These are phyloP conservation scores for Rhizomucor miehei DNA, from an alignment of 371 early-diverging fungal species.

Conservation along the genomic window DNA sequence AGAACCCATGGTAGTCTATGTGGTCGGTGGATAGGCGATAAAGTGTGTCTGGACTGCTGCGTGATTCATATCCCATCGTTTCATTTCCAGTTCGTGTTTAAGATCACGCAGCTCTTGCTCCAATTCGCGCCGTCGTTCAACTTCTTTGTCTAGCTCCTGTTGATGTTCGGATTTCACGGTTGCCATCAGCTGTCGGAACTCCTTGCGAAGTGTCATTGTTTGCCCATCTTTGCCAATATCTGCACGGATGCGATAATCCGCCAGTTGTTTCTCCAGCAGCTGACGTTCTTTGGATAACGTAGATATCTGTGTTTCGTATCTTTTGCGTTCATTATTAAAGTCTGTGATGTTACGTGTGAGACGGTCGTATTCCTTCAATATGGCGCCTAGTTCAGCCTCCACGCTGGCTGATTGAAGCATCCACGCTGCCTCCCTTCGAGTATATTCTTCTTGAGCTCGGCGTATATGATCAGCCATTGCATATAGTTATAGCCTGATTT, in stretches of 20 bases:
- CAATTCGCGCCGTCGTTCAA: slow-evolving; percentile 30
- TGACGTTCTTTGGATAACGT: slow-evolving; percentile 24
- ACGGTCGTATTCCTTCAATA: slow-evolving; percentile 49
- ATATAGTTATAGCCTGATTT: too few relatives aligned
- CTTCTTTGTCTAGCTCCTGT: slow-evolving; percentile 37
- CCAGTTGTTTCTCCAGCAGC: slow-evolving; percentile 24
- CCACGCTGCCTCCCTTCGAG: slow-evolving; percentile 30
- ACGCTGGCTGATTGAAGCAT: slow-evolving; percentile 35
- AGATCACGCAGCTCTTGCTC: slow-evolving; percentile 40
- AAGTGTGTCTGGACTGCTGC: slow-evolving; percentile 41
- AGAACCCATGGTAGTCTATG: neutral
- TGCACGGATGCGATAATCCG: slow-evolving; percentile 24
- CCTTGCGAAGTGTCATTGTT: slow-evolving; percentile 47
- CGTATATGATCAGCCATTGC: slow-evolving; percentile 3
- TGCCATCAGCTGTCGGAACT: slow-evolving; percentile 55
- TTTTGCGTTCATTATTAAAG: slow-evolving; percentile 39
- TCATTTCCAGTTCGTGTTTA: slow-evolving; percentile 45
- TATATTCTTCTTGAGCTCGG: slow-evolving; percentile 27
- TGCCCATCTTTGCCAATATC: slow-evolving; percentile 18
- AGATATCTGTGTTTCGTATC: slow-evolving; percentile 22
- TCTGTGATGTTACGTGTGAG: slow-evolving; percentile 47
- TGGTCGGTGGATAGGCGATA: slow-evolving; percentile 15
- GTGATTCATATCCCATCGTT: slow-evolving; percentile 39
- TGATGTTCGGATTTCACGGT: slow-evolving; percentile 46
- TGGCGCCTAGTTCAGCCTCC: slow-evolving; percentile 38